Evolutionary conservation across 768 basidiomycete species (phyloP), one percentile per base, ranked within the genome.

Genomic region (Xerocomellus intermedius): DNA sequence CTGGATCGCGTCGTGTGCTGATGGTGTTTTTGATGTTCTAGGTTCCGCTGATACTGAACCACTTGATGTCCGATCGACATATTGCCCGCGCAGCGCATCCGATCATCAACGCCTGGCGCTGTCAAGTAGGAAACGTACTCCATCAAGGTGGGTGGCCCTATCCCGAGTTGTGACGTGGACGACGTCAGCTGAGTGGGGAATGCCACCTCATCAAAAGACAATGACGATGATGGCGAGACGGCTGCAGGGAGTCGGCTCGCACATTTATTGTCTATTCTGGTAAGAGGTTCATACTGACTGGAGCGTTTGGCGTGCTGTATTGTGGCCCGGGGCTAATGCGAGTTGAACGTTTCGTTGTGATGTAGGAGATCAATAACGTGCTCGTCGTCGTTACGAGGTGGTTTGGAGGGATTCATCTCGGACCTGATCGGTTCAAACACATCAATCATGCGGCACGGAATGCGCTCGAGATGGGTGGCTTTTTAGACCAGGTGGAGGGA

Each of bases 381-480:
- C 77, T 98, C 2, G 89, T 99, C 16, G 75, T 98, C 19, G 96
- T 99, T 13, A 93, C 94, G 4, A 85, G 96, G 37, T 96, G 92
- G 73, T 98, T 90, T 66, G 96, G 96, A 14, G 96, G 96, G 1
- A 87, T 89, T 13, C 89, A 91, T 57, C 78, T 99, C 1, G 95
- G 93, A 4, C 86, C 94, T 1, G 94, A 95, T 67, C 76, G 89
- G 35, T 92, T 88, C 73, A 89, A 90, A 67, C 92, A 96, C 64
- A 98, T 99, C 70, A 98, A 96, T 65, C 91, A 95, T 67, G 93
- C 93, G 4, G 96, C 95, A 2, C 81, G 96, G 21, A 91, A 92
- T 64, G 94, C 95, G 1, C 77, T 98, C 6, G 91, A 96, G 42
- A 59, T 85, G 1, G 96, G 90, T 10, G 94, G 95, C 0, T 93